phyloP scores from a whole-genome alignment of 345 rosid genomes.

The Hevea brasiliensis region DNA sequence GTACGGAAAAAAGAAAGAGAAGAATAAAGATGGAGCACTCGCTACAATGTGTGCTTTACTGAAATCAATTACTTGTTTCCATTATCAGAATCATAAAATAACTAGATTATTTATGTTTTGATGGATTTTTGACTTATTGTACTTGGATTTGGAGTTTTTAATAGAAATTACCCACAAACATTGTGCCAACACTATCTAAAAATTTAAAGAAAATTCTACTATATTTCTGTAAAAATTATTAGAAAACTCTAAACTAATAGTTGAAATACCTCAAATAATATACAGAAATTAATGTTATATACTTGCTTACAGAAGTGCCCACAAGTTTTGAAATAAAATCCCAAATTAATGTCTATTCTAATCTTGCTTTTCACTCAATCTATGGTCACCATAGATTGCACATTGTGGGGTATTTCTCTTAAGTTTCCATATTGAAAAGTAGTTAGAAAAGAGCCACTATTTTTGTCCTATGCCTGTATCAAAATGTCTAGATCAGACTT shows the following conservation, averaged over 20 bases:
- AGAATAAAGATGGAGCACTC: no score
- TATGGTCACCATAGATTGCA: not conserved
- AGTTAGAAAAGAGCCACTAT: not conserved
- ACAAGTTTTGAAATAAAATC: not conserved
- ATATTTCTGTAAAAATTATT: no score
- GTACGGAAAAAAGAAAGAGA: no score
- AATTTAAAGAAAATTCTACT: no score
- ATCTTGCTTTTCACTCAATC: not conserved
- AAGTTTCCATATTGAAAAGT: not conserved
- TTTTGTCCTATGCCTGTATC: not conserved
- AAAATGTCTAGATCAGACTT: conserved; percentile 6
- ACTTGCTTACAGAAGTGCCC: not conserved
- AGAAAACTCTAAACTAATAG: no score
- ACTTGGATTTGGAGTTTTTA: not conserved
- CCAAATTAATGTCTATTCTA: not conserved
- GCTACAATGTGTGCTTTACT: no score
- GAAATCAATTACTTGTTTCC: no score
- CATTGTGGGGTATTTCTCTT: not conserved
- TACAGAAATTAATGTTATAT: no score
- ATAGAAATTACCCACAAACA: no score
- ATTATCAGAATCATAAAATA: no score
- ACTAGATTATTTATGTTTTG: not conserved
- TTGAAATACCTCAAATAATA: no score
- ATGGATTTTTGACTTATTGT: not conserved
- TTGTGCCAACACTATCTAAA: no score